Conservation (phyloP, 2,329 filamentous ascomycete genomes). For the Botryosphaeria dothidea region DNA sequence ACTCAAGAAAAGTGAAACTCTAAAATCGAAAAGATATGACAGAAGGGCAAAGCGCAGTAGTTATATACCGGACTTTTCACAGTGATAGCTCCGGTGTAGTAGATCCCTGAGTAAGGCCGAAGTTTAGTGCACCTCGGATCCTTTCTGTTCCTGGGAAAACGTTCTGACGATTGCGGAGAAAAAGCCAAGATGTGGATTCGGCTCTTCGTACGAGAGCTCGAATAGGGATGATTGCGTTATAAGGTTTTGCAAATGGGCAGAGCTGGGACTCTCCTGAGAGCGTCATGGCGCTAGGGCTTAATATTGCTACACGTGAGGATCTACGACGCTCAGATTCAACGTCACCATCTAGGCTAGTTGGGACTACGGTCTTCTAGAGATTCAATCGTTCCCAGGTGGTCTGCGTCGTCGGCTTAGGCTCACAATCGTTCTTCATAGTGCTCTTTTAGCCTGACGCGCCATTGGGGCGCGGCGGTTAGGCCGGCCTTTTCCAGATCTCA, state of each 20-base stretch:
- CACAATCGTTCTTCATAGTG: too few species aligned
- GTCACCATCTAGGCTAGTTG: not conserved
- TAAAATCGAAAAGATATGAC: not conserved
- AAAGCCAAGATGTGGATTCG: not conserved
- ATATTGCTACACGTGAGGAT: constrained; percentile 1
- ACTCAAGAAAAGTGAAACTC: not conserved
- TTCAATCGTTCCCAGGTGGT: too few species aligned
- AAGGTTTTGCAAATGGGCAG: not conserved
- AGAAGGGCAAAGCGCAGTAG: not conserved
- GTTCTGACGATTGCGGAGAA: not conserved
- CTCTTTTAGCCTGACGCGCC: not conserved
- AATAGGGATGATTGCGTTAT: constrained; percentile 5
- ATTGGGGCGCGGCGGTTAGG: not conserved
- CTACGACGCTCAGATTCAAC: not conserved
- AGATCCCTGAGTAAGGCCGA: constrained; percentile 7
- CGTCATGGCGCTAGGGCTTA: constrained; percentile 1
- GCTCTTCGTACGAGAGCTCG: not conserved
- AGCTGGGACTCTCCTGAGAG: not conserved
- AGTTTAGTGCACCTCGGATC: not conserved
- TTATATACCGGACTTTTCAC: constrained; percentile 1
- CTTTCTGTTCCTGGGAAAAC: not conserved
- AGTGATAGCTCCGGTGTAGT: not conserved
- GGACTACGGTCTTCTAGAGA: not conserved
- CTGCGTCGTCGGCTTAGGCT: too few species aligned
- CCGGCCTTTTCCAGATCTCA: not conserved